These are phyloP conservation scores for Candida hispaniensis DNA, from an alignment of 805 yeast species.

Conservation along the genomic window DNA sequence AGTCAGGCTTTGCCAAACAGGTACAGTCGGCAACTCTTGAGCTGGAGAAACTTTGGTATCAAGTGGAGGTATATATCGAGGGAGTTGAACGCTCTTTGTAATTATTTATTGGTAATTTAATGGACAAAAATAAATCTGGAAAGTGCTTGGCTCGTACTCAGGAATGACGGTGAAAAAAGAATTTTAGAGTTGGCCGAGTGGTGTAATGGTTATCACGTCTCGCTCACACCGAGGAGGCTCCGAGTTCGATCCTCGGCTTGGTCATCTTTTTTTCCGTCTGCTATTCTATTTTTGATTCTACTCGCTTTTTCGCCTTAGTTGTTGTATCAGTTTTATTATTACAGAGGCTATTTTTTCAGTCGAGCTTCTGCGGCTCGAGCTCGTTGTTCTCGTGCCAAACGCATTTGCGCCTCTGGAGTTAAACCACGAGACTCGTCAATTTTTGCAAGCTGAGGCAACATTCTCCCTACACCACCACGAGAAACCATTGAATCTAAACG, in stretches of 20 bases:
- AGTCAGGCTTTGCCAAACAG: too few species aligned
- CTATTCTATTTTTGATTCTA: background rate
- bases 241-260: constrained; percentile 18
- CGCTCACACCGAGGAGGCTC: constrained; percentile 19
- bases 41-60: too few species aligned
- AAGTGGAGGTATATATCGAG: too few species aligned
- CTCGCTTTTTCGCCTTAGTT: too few species aligned
- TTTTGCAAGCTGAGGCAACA: constrained; percentile 21
- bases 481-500: constrained; percentile 21
- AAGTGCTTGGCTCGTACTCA: too few species aligned
- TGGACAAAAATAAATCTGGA: too few species aligned
- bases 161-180: too few species aligned
- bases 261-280: constrained; percentile 5
- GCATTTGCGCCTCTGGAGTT: constrained; percentile 60
- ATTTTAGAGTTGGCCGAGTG: too few species aligned
- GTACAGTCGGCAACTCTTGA: too few species aligned
- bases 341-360: constrained; percentile 30
- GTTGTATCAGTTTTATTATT: background rate
- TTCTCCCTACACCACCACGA: constrained; percentile 23
- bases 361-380: constrained; percentile 96
- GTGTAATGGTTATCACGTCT: constrained; percentile 17
- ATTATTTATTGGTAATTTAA: too few species aligned
- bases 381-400: constrained; percentile 84
- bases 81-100: too few species aligned
- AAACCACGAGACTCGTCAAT: constrained; percentile 36